Conservation (phyloP, 805 yeast genomes). For the Cyberlindnera misumaiensis region DNA sequence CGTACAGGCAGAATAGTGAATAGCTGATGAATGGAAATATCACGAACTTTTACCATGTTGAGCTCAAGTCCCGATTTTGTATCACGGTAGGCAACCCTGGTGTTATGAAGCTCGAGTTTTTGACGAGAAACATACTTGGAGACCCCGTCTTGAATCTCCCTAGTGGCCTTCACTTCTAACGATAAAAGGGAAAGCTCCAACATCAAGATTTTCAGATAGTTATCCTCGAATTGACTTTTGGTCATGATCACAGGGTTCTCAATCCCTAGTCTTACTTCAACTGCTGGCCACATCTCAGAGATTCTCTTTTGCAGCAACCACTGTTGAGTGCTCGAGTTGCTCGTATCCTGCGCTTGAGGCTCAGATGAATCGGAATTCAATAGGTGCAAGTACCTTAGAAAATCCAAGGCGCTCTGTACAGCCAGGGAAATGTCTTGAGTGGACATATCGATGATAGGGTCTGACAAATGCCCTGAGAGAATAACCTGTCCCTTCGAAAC, state of each 20-base stretch:
- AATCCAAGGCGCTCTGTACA: conserved; percentile 20
- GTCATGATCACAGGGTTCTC: conserved; percentile 33
- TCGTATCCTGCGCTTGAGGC: neutral
- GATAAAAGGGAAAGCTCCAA: conserved; percentile 21
- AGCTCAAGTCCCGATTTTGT: conserved; percentile 8
- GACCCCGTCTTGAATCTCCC: conserved; percentile 19
- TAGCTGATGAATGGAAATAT: conserved; percentile 10
- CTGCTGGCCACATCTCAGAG: conserved; percentile 26
- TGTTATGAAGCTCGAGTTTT: conserved; percentile 12
- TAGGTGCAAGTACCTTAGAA: conserved; percentile 7
- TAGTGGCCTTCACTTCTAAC: conserved; percentile 10
- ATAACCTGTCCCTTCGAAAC: conserved; percentile 28
- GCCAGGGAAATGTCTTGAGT: conserved; percentile 32
- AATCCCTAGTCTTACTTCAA: conserved; percentile 29
- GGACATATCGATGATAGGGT: conserved; percentile 38
- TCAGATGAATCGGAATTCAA: neutral
- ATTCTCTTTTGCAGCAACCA: conserved; percentile 12
- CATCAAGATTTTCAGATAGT: conserved; percentile 26
- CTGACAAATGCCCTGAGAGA: conserved; percentile 34
- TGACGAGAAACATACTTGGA: conserved; percentile 5
- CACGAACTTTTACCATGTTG: conserved; percentile 10
- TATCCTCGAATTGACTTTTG: conserved; percentile 25
- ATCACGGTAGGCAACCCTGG: conserved; percentile 13
- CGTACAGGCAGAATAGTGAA: conserved; percentile 11
- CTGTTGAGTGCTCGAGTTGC: conserved; percentile 1